Percentiles rank a stretch among this genome's conserved stretches.
phyloP scores from a whole-genome alignment of 148 eudicot species.

The Talinum fruticosum region DNA sequence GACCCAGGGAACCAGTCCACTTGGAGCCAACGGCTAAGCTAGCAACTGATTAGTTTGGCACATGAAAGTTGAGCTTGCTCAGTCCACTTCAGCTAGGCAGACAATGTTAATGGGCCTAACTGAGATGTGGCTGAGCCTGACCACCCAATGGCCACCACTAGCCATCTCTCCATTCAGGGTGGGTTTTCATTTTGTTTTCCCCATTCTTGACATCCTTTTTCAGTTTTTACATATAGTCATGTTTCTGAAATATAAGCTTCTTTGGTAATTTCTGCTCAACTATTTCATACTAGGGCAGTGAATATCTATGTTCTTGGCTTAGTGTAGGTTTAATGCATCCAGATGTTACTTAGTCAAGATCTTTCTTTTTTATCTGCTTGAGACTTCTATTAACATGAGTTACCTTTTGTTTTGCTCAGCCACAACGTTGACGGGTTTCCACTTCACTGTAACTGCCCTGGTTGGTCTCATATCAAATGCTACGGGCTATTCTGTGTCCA shows the following conservation, averaged over 20 bases:
- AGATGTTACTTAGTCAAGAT: background rate
- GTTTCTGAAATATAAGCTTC: background rate
- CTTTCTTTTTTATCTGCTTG: background rate
- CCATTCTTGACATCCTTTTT: too few species aligned
- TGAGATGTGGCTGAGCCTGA: too few species aligned
- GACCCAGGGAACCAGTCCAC: background rate
- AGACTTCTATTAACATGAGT: background rate
- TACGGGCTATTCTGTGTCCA: conserved; percentile 65
- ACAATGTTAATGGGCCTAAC: too few species aligned
- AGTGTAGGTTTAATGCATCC: background rate
- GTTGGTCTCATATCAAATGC: conserved; percentile 76
- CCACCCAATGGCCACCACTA: too few species aligned
- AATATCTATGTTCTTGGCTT: background rate
- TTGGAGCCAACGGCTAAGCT: background rate
- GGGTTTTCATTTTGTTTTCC: too few species aligned
- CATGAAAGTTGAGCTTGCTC: too few species aligned
- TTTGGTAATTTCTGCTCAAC: background rate
- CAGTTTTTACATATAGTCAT: background rate
- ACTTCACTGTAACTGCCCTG: conserved; percentile 80
- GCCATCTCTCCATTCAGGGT: too few species aligned
- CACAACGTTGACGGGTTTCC: conserved; percentile 80
- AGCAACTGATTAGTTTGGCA: too few species aligned
- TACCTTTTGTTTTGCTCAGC: conserved; percentile 45
- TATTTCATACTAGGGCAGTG: background rate
- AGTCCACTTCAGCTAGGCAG: too few species aligned